Evolutionary conservation across 169 alveolate genomes (phyloP), one percentile per base, ranked within the genome.

Genomic region (Theileria annulata): DNA sequence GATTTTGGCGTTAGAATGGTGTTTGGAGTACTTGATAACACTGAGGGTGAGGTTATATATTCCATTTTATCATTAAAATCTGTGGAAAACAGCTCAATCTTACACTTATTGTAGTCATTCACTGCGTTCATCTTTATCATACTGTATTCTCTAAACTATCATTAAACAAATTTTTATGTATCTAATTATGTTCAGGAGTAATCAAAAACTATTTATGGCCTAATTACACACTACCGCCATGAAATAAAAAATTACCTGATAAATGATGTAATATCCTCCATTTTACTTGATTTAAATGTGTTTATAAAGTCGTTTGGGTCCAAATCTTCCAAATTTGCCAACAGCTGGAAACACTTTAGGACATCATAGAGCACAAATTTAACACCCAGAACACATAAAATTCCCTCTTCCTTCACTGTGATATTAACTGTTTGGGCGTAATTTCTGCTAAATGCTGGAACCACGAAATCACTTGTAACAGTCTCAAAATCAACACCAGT

Each of bases 311-410:
- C 8, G 47, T 35, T 35, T 35, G 47, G 47, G 47, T 35, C 47
- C 47, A 8, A 35, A 35, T 35, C 8, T 3, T 35, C 47, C 47
- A 35, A 60, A 6, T 47, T 13, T 17, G 68, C 49, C 28, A 78
- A 13, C n/a, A 78, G 56, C 67, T 78, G 86, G 25, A 12, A 27
- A 23, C 79, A 78, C 23, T 25, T 23, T 15, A 78, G 0, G 0
- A 21, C 15, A 0, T 30, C 67, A 5, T 67, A 56, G 33, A 78
- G n/a, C 15, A 25, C 0, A 47, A 68, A 78, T n/a, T 21, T 70
- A 73, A 78, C 48, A 10, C 86, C 86, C 0, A 70, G 63, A 4
- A 78, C 49, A 17, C 63, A 48, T 21, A 78, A 12, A 13, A 17
- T 25, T 3, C 86, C 86, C 8, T 15, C 28, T 3, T 62, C 56